A percentile compares a stretch with the other conserved stretches of the same genome.
phyloP scores from a whole-genome alignment of 257 asterid species.

The Parsonsia alboflavescens region DNA sequence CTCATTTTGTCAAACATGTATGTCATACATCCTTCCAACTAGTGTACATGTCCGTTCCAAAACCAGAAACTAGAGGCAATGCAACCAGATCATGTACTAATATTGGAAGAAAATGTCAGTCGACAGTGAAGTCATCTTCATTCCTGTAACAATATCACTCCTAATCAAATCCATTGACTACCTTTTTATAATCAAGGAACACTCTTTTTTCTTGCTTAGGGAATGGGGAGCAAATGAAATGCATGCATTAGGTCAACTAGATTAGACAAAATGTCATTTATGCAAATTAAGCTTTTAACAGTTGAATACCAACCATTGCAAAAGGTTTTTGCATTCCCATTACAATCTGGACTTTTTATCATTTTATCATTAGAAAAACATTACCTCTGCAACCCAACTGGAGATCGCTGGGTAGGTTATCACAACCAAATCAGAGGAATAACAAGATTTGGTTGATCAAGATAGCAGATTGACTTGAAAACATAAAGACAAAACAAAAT shows the following conservation, averaged over 20 bases:
- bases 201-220: neutral
- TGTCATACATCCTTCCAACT: neutral
- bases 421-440: neutral
- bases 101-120: neutral
- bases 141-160: neutral
- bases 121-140: neutral
- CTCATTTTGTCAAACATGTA: neutral
- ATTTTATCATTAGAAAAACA: neutral
- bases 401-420: neutral
- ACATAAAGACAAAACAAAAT: constrained; percentile 1
- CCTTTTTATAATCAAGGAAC: neutral
- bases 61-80: neutral
- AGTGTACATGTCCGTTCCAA: neutral
- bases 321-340: neutral
- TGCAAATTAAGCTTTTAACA: neutral
- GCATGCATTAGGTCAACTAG: neutral
- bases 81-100: neutral
- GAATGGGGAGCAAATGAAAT: neutral
- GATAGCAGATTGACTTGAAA: neutral
- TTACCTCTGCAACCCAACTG: neutral
- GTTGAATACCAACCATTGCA: neutral
- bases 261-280: constrained; percentile 7
- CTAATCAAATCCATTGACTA: neutral
- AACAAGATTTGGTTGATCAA: neutral
- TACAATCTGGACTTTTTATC: neutral